Base-by-base conservation (phyloP, 2,329 filamentous ascomycete species). In the Penicillium concentricum region DNA sequence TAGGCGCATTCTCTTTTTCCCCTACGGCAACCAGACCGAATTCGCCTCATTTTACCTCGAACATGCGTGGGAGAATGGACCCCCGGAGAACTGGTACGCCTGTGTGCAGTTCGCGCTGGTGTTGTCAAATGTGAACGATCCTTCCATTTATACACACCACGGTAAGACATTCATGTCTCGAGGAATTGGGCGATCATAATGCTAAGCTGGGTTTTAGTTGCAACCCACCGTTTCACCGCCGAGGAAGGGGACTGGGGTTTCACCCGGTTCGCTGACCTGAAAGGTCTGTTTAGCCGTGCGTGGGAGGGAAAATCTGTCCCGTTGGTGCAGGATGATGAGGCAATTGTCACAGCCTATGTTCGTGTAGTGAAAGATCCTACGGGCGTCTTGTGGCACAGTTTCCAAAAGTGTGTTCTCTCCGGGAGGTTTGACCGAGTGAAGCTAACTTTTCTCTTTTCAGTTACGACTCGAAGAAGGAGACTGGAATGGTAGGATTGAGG, bases 401-500 rank as follows among this genome's bases (percentile, higher is more conserved):
- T 77, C 63, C 72, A 76, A 58, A 76, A 77, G 75, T 77, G 65
- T 57, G 72, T 60, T 50, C 39, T 48, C 20, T 20, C 16, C 16
- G 20, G 15, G 26, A 30, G 5, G 8, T 20, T 15, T 16, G 22
- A 46, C 46, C 20, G n/a, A 16, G 13, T 20, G 39, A 22, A 24
- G 13, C 7, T 47, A 16, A 35, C 75, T 76, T 76, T 64, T 4
- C 77, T 76, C 18, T 64, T 75, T 76, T 56, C 48, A 82, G 80
- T 77, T 99, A 99, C 73, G 92, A 99, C 72, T 97, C 94, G n/a
- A 99, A 97, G 79, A 96, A 94, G 73, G 92, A 97, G 77, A 99
- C 94, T 0, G 94, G 94, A 56, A 97, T 92, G 79, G 94, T 99
- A 41, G 94, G 94, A 3, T 80, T 99, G 52, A 94, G 94, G 75